Percentiles rank a stretch among this genome's conserved stretches.
These are phyloP conservation scores for Nemania sp. DNA, from an alignment of 2,329 filamentous ascomycete genomes.

Conservation along the genomic window DNA sequence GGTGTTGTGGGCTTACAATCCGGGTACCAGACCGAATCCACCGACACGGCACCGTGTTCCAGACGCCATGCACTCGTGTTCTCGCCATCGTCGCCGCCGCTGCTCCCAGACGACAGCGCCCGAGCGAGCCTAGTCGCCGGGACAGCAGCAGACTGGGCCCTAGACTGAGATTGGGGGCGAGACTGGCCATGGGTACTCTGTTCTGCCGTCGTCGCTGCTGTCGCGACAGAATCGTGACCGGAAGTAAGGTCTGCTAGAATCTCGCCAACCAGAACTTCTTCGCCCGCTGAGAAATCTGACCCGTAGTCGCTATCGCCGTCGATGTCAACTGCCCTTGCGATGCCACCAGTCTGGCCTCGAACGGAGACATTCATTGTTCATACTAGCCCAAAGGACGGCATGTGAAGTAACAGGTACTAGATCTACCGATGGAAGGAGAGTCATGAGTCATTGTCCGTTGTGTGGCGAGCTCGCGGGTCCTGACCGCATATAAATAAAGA, in stretches of 20 bases:
- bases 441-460: not conserved
- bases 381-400: not conserved
- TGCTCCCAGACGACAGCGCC: not conserved
- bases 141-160: not conserved
- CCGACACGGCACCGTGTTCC: constrained; percentile 12
- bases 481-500: no score
- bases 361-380: constrained; percentile 17
- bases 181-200: not conserved
- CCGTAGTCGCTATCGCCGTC: constrained; percentile 38
- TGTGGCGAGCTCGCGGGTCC: not conserved
- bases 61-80: not conserved
- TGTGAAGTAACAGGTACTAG: not conserved
- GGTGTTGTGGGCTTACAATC: constrained; percentile 53
- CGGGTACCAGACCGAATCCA: constrained; percentile 49
- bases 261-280: constrained; percentile 37
- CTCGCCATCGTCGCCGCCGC: not conserved
- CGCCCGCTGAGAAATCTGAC: constrained; percentile 39
- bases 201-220: not conserved
- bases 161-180: no score
- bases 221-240: not conserved
- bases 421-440: not conserved
- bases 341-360: not conserved
- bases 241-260: constrained; percentile 31
- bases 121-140: not conserved
- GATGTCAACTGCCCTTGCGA: constrained; percentile 4